Base-by-base conservation (phyloP, 179 eudicot species). In the Heliamphora pulchella region DNA sequence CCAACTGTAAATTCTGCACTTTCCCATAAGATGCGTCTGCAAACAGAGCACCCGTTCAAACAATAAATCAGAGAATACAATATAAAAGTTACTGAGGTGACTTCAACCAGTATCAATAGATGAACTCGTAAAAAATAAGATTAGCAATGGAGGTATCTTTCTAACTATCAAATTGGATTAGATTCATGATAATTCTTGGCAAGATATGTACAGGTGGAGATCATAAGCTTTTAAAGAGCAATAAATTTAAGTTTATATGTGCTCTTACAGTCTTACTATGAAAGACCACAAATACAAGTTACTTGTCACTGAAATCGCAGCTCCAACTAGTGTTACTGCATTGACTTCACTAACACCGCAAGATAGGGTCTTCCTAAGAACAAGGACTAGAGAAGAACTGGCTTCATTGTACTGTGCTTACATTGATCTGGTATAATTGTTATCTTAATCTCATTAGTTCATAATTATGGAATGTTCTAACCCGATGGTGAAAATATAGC, bases 1-100 rank as follows among this genome's bases (percentile, higher is more conserved):
- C 84, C 75, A 86, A 50, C 77, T 84, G 81, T 54, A 81, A 64
- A 80, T 77, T 83, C 50, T 82, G 86, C 81, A 76, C 75, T 83
- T 88, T 91, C 81, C 87, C 80, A 44, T 76, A 80, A 6, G 89
- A 77, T 74, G 80, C 82, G 83, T 93, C 96, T 93, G 90, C 87
- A 86, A 82, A 87, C 78, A 83, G 50, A 81, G 47, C 62, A 59
- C 82, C 64, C 55, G 80, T 74, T 78, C 80, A 78, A 77, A 67
- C 61, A 76, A 77, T 78, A 57, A 67, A 71, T 72, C 18, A 72
- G 8, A 82, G 39, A 69, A 81, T 62, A 54, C 31, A 67, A 80
- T 61, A 79, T n/a, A 79, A 72, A 18, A 53, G 22, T 57, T 31
- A 77, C 74, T 47, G 48, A 57, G 59, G 54, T n/a, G 50, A 59